A percentile compares a stretch with the other conserved stretches of the same genome.
phyloP scores from a whole-genome alignment of 306 rosid genomes.

The Begonia fuchsioides region DNA sequence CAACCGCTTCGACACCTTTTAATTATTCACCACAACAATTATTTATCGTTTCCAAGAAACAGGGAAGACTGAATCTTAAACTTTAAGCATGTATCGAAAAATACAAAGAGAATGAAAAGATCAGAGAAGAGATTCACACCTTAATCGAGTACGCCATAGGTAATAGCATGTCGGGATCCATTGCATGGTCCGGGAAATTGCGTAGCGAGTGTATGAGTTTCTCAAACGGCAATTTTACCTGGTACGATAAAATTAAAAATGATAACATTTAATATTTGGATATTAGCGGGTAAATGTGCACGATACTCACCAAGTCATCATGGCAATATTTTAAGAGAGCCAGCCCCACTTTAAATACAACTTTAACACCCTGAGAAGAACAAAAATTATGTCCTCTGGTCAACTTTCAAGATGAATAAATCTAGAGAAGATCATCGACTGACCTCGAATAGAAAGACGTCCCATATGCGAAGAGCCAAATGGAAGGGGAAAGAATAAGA shows the following conservation, averaged over 20 bases:
- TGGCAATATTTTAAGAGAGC: slow-evolving; percentile 84
- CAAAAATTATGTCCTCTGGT: slow-evolving; percentile 8
- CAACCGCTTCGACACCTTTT: slow-evolving; percentile 64
- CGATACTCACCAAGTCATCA: slow-evolving; percentile 80
- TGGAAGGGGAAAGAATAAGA: slow-evolving; percentile 97
- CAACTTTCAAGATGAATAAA: slow-evolving; percentile 6
- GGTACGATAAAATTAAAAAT: slow-evolving; percentile 10
- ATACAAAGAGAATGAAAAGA: neutral
- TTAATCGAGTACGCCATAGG: slow-evolving; percentile 88
- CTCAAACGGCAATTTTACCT: slow-evolving; percentile 92
- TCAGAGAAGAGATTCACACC: slow-evolving; percentile 31
- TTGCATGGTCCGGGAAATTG: slow-evolving; percentile 80
- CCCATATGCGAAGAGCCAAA: slow-evolving; percentile 97
- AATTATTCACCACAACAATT: slow-evolving; percentile 4
- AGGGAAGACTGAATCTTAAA: neutral
- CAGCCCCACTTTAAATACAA: slow-evolving; percentile 88
- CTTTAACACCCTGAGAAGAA: slow-evolving; percentile 68
- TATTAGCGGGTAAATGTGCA: neutral
- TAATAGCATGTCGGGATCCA: slow-evolving; percentile 76
- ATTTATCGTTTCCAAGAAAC: neutral
- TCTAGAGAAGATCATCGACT: slow-evolving; percentile 13
- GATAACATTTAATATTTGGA: slow-evolving; percentile 8
- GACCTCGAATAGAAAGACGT: slow-evolving; percentile 90
- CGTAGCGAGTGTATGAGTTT: slow-evolving; percentile 87
- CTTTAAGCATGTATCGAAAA: neutral